Evolutionary conservation across 495 filamentous ascomycete genomes (phyloP).

Genomic region (Penicillium diatomitis): DNA sequence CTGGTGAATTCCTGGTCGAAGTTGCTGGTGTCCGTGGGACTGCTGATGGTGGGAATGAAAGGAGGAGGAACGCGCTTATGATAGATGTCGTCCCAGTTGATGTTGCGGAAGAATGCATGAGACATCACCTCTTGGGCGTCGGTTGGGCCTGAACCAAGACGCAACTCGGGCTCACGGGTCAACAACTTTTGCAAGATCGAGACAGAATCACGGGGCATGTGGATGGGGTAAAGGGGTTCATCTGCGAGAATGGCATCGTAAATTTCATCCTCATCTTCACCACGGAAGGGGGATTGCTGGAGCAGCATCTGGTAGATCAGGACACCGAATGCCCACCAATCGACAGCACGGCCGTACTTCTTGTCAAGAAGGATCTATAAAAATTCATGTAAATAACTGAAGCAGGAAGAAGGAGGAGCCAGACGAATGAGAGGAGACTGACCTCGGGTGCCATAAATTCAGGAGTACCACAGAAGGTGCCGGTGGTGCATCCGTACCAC

Average conservation of each 20-base stretch:
- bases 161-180: slow-evolving; percentile 86
- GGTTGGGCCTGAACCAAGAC: slow-evolving; percentile 87
- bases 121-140: slow-evolving; percentile 99
- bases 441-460: slow-evolving; percentile 99
- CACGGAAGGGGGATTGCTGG: slow-evolving; percentile 97
- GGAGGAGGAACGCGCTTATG: slow-evolving; percentile 85
- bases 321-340: slow-evolving; percentile 99
- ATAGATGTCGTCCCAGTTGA: slow-evolving; percentile 98
- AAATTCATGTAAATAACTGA: background rate
- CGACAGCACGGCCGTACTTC: slow-evolving; percentile 96
- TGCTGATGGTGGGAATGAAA: slow-evolving; percentile 81
- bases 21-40: slow-evolving; percentile 94
- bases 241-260: slow-evolving; percentile 98
- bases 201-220: slow-evolving; percentile 97
- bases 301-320: slow-evolving; percentile 99
- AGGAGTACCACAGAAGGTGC: slow-evolving; percentile 97
- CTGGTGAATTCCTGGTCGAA: slow-evolving; percentile 99
- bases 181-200: slow-evolving; percentile 97
- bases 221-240: slow-evolving; percentile 95
- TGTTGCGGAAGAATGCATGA: slow-evolving; percentile 94
- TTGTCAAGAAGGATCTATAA: slow-evolving; percentile 89
- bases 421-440: slow-evolving; percentile 17
- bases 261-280: slow-evolving; percentile 98
- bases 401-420: too few relatives aligned
- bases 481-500: slow-evolving; percentile 96